Evolutionary conservation across 1,284 basidiomycete species (phyloP).

Genomic region (Anthracocystis panici-leucophaei): DNA sequence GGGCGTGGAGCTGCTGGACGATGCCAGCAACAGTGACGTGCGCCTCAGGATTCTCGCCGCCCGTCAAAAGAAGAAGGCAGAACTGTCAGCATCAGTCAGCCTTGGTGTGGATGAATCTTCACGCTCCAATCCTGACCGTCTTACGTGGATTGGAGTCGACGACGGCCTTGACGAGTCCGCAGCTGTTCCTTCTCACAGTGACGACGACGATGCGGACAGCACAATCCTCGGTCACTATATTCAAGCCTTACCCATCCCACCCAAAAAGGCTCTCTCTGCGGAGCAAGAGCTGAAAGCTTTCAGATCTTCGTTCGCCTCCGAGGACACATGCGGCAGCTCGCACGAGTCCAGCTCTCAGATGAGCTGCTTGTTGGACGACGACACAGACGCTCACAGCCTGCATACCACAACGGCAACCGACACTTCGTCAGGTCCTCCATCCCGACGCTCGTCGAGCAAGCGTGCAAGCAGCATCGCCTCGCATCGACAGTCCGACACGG

Average conservation of each 20-base stretch:
- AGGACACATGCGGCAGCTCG: conserved; percentile 20
- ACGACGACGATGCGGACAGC: conserved; percentile 37
- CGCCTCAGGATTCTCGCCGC: conserved; percentile 13
- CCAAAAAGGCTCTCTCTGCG: not conserved
- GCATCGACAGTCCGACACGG: not conserved
- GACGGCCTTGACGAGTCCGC: not conserved
- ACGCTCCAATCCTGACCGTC: conserved; percentile 7
- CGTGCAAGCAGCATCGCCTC: conserved; percentile 10
- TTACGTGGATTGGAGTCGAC: conserved; percentile 33
- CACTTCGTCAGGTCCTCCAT: conserved; percentile 14
- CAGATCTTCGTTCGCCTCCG: conserved; percentile 15
- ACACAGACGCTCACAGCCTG: conserved; percentile 22
- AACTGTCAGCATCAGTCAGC: conserved; percentile 2
- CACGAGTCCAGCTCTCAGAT: conserved; percentile 16
- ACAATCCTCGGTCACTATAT: conserved; percentile 34
- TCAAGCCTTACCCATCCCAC: conserved; percentile 20
- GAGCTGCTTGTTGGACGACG: conserved; percentile 19
- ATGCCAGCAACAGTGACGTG: conserved; percentile 1
- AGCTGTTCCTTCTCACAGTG: conserved; percentile 1
- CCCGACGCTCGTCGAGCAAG: conserved; percentile 6
- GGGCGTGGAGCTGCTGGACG: conserved; percentile 6
- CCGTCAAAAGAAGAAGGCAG: conserved; percentile 23
- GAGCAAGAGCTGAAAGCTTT: not conserved
- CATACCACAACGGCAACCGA: conserved; percentile 22
- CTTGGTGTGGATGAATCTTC: not conserved